These are phyloP conservation scores for Dactylellina cionopaga DNA, from an alignment of 2,329 filamentous ascomycete genomes.

Conservation along the genomic window DNA sequence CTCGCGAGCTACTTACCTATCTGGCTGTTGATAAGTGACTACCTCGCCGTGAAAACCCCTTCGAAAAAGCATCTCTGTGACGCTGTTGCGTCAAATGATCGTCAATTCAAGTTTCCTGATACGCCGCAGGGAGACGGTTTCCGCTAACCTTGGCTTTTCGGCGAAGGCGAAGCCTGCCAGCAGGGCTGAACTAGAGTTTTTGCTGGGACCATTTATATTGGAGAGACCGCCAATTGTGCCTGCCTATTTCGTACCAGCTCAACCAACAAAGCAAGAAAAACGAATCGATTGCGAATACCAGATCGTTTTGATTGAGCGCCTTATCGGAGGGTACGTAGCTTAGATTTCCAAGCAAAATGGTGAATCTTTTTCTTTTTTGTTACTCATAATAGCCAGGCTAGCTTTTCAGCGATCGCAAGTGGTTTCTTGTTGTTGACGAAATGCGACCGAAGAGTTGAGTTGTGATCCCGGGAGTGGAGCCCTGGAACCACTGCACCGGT, in stretches of 20 bases:
- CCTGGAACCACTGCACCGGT: background rate
- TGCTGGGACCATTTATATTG: constrained; percentile 35
- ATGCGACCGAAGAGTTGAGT: constrained; percentile 1
- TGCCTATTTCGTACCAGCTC: constrained; percentile 48
- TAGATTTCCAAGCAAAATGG: no score
- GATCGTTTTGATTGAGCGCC: constrained; percentile 23
- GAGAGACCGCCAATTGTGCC: constrained; percentile 35
- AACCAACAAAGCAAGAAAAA: constrained; percentile 33
- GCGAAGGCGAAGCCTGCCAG: constrained; percentile 51
- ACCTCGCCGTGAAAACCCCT: constrained; percentile 3
- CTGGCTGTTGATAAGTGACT: constrained; percentile 10
- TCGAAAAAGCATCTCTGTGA: constrained; percentile 17
- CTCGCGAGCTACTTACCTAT: constrained; percentile 24
- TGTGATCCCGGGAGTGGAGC: background rate
- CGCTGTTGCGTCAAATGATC: constrained; percentile 52
- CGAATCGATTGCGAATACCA: constrained; percentile 19
- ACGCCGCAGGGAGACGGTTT: constrained; percentile 31
- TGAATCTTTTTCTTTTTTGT: constrained; percentile 31
- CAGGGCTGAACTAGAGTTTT: constrained; percentile 53
- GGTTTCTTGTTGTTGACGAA: constrained; percentile 1
- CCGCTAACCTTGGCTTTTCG: constrained; percentile 53
- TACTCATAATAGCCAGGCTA: background rate
- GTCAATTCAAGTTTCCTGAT: constrained; percentile 45
- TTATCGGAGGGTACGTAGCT: constrained; percentile 50
- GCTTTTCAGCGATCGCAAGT: constrained; percentile 2